These are phyloP conservation scores for Lactarius indigo DNA, from an alignment of 768 basidiomycete species.

Conservation along the genomic window DNA sequence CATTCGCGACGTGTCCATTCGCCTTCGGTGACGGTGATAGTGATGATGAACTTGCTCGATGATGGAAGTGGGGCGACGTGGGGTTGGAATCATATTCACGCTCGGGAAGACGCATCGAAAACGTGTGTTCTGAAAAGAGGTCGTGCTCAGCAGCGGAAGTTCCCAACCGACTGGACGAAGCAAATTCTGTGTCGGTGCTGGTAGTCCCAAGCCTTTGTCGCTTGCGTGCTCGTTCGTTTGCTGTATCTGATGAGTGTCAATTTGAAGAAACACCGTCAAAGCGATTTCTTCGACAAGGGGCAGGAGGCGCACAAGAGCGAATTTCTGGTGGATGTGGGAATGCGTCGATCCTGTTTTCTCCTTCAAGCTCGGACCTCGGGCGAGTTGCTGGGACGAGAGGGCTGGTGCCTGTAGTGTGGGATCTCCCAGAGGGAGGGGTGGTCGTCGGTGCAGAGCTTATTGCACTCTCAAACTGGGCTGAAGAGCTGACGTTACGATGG, in stretches of 20 bases:
- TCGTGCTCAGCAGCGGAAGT: conserved; percentile 26
- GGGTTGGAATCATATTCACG: conserved; percentile 22
- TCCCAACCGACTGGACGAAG: conserved; percentile 34
- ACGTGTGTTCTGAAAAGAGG: conserved; percentile 22
- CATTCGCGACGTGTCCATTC: conserved; percentile 27
- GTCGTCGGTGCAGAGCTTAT: conserved; percentile 14
- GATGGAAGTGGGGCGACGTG: conserved; percentile 15
- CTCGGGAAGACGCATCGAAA: conserved; percentile 25
- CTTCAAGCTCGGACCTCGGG: conserved; percentile 26
- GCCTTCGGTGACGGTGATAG: conserved; percentile 19
- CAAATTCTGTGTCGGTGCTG: conserved; percentile 34
- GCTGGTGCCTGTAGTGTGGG: conserved; percentile 18
- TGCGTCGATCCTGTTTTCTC: conserved; percentile 23
- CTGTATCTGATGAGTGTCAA: conserved; percentile 13
- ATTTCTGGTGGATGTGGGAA: conserved; percentile 9
- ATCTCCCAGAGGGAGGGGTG: conserved; percentile 10
- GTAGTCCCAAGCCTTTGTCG: conserved; percentile 59
- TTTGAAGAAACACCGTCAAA: conserved; percentile 1
- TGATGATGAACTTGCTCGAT: conserved; percentile 20
- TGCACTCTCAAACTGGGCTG: conserved; percentile 20
- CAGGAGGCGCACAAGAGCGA: conserved; percentile 15
- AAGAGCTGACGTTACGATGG: conserved; percentile 20
- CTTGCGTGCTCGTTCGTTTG: conserved; percentile 49
- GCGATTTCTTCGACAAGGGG: background rate
- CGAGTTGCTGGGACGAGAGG: conserved; percentile 26